These are phyloP conservation scores for Lanmaoa rubissima DNA, from an alignment of 768 basidiomycete species.

Conservation along the genomic window DNA sequence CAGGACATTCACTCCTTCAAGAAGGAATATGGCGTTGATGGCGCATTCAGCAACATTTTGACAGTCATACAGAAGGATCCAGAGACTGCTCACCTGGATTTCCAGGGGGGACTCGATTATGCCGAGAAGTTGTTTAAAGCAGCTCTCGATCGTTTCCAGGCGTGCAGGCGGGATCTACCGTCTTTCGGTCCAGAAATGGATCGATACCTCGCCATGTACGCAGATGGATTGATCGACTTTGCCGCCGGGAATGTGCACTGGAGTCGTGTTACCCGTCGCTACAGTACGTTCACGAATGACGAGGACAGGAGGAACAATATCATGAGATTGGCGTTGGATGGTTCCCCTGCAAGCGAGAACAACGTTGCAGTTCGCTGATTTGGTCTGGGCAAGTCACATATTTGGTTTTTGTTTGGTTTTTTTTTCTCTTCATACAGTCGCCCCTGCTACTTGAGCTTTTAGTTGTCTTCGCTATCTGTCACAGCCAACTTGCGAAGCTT, in stretches of 20 bases:
- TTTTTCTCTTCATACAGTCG: too few relatives aligned
- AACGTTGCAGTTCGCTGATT: not conserved
- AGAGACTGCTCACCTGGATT: too few relatives aligned
- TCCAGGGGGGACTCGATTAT: too few relatives aligned
- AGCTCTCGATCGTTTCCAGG: constrained; percentile 6
- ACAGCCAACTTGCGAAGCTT: not conserved
- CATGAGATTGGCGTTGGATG: not conserved
- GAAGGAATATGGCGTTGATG: constrained; percentile 11
- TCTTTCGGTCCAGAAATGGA: constrained; percentile 5
- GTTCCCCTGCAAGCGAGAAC: too few relatives aligned
- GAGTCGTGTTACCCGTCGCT: constrained; percentile 8
- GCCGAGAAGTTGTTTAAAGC: constrained; percentile 1
- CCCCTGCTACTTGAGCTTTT: too few relatives aligned
- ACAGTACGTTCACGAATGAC: constrained; percentile 8
- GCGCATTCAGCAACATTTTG: constrained; percentile 10
- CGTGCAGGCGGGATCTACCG: constrained; percentile 3
- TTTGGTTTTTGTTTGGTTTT: too few relatives aligned
- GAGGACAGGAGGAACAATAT: constrained; percentile 5
- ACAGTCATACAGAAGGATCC: constrained; percentile 8
- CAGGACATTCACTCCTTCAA: constrained; percentile 20
- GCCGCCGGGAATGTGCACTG: constrained; percentile 7
- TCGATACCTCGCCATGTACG: not conserved
- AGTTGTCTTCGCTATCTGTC: too few relatives aligned
- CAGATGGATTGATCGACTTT: constrained; percentile 10
- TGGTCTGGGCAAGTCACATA: not conserved